Conservation (phyloP, 2,329 filamentous ascomycete genomes). For the Pseudophaeomoniella oleicola region DNA sequence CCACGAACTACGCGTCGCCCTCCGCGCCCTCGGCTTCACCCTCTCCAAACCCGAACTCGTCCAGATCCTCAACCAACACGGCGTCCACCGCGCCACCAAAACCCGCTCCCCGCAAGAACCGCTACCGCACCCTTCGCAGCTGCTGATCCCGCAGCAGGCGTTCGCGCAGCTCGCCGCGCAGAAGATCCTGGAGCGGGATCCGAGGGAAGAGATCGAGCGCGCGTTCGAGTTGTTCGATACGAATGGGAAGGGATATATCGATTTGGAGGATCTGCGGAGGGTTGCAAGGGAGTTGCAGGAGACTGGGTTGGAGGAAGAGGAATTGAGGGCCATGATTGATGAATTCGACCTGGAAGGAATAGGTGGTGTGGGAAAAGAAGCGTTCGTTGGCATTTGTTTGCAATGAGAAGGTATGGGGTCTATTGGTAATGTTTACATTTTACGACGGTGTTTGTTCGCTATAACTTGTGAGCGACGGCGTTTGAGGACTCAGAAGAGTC, state of each 20-base stretch:
- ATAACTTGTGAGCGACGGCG: background rate
- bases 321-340: constrained; percentile 90
- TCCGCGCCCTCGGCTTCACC: constrained; percentile 90
- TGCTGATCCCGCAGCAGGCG: constrained; percentile 57
- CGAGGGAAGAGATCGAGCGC: constrained; percentile 75
- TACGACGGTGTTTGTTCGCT: too few relatives aligned
- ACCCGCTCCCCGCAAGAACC: constrained; percentile 23
- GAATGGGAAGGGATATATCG: constrained; percentile 82
- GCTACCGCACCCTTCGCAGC: constrained; percentile 37
- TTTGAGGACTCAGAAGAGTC: too few relatives aligned
- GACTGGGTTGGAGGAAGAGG: constrained; percentile 72
- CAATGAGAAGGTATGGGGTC: constrained; percentile 20
- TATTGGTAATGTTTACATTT: background rate
- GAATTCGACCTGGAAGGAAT: constrained; percentile 94
- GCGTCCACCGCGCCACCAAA: constrained; percentile 42
- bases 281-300: constrained; percentile 87
- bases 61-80: constrained; percentile 65
- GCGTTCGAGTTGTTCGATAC: constrained; percentile 91
- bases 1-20: constrained; percentile 92
- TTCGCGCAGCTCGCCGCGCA: constrained; percentile 68
- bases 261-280: constrained; percentile 69
- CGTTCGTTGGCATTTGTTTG: constrained; percentile 53
- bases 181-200: constrained; percentile 69
- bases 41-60: constrained; percentile 76
- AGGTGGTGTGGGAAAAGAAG: constrained; percentile 53